Conservation (phyloP, 441 rosid species). For the Capsella rubella region DNA sequence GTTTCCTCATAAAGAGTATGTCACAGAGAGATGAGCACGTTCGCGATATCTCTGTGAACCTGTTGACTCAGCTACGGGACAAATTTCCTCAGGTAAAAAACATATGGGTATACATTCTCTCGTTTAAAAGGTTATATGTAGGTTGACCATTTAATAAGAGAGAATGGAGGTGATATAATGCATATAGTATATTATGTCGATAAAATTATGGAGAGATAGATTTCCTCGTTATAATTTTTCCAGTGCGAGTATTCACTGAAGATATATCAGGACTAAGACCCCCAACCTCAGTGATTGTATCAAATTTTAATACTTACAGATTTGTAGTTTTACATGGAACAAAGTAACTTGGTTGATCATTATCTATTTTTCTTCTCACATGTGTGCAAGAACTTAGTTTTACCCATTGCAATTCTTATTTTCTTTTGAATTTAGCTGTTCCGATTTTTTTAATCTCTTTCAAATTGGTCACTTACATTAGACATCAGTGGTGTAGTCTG, state of each 20-base stretch:
- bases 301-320: background rate
- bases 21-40: constrained; percentile 96
- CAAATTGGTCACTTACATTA: constrained; percentile 24
- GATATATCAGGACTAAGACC: constrained; percentile 15
- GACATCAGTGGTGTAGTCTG: constrained; percentile 26
- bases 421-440: constrained; percentile 8
- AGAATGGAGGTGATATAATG: constrained; percentile 16
- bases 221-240: constrained; percentile 8
- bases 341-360: constrained; percentile 14
- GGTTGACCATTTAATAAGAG: constrained; percentile 3
- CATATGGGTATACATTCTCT: constrained; percentile 13
- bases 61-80: constrained; percentile 92
- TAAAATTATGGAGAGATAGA: constrained; percentile 11
- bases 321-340: constrained; percentile 2
- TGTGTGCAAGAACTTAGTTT: constrained; percentile 18
- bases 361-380: constrained; percentile 15
- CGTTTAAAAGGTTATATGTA: constrained; percentile 15
- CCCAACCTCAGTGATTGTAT: constrained; percentile 25
- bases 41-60: constrained; percentile 86
- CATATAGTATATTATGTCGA: constrained; percentile 7
- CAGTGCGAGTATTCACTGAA: constrained; percentile 12
- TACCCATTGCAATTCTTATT: background rate
- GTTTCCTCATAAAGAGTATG: constrained; percentile 94
- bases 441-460: background rate
- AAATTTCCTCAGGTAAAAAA: constrained; percentile 91